A percentile compares a stretch with the other conserved stretches of the same genome.
Conservation (phyloP, 2,329 filamentous ascomycete species). For the Penicillium sp. region DNA sequence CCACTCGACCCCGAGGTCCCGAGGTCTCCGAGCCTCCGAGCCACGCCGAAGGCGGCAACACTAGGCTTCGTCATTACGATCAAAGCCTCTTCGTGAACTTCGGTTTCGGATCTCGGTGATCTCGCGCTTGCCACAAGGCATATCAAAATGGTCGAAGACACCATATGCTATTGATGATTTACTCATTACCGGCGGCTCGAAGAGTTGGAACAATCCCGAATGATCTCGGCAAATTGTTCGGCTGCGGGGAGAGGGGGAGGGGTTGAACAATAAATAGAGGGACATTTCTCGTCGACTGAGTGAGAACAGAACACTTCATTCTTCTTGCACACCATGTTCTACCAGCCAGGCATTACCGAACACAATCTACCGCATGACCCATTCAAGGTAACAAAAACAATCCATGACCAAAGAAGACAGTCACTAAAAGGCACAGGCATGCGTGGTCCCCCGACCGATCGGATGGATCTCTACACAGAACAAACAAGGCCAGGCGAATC, state of each 20-base stretch:
- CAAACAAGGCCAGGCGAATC: constrained; percentile 54
- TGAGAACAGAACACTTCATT: not conserved
- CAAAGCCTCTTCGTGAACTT: not conserved
- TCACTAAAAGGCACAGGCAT: constrained; percentile 45
- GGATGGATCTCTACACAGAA: constrained; percentile 65
- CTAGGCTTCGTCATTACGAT: not conserved
- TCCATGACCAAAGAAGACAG: constrained; percentile 43
- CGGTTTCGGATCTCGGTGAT: not conserved
- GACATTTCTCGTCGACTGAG: not conserved
- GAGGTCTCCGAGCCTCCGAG: not conserved
- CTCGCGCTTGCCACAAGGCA: not conserved
- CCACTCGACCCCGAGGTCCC: not conserved
- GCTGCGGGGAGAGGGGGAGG: not conserved
- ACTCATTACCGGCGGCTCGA: not conserved
- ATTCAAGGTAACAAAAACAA: constrained; percentile 52
- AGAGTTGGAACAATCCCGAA: no score
- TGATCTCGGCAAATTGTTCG: not conserved
- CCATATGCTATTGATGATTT: not conserved
- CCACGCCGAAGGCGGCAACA: not conserved
- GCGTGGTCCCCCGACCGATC: constrained; percentile 64
- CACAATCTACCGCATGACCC: constrained; percentile 59
- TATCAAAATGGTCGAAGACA: not conserved
- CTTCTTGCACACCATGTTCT: constrained; percentile 49
- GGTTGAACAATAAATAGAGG: not conserved
- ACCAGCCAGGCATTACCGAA: constrained; percentile 57